phyloP scores from a whole-genome alignment of 768 basidiomycete genomes.

The Rhodotorula sphaerocarpa region DNA sequence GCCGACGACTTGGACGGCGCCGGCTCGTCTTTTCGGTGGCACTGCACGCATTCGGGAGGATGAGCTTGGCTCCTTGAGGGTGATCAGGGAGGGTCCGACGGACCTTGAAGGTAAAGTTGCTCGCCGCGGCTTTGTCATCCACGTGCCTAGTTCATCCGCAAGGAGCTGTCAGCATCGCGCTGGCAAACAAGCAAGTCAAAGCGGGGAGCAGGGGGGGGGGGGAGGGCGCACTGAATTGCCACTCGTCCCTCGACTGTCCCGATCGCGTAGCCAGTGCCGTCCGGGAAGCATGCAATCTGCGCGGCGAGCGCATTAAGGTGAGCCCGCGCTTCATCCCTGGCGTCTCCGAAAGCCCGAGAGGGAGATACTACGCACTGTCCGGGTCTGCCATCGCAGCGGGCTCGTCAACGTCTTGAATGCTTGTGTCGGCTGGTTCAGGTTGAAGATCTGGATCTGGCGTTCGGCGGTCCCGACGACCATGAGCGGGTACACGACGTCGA shows the following conservation, averaged over 20 bases:
- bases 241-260: slow-evolving; percentile 59
- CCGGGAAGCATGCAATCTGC: slow-evolving; percentile 44
- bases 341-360: slow-evolving; percentile 47
- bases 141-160: slow-evolving; percentile 18
- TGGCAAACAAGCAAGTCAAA: neutral
- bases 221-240: slow-evolving; percentile 71
- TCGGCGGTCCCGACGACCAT: slow-evolving; percentile 84
- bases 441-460: slow-evolving; percentile 79
- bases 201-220: neutral
- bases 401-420: slow-evolving; percentile 49
- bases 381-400: slow-evolving; percentile 88
- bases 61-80: neutral
- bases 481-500: slow-evolving; percentile 33
- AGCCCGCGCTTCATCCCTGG: neutral
- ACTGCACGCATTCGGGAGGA: slow-evolving; percentile 37
- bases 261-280: slow-evolving; percentile 44
- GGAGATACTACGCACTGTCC: slow-evolving; percentile 58
- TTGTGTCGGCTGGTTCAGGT: slow-evolving; percentile 70
- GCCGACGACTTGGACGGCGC: slow-evolving; percentile 53
- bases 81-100: neutral
- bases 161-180: neutral
- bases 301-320: neutral
- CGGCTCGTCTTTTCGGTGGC: slow-evolving; percentile 57
- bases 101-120: slow-evolving; percentile 77
- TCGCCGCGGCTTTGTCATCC: slow-evolving; percentile 44